Conservation (phyloP, 176 grass and related monocot genomes). For the Ananas comosus region DNA sequence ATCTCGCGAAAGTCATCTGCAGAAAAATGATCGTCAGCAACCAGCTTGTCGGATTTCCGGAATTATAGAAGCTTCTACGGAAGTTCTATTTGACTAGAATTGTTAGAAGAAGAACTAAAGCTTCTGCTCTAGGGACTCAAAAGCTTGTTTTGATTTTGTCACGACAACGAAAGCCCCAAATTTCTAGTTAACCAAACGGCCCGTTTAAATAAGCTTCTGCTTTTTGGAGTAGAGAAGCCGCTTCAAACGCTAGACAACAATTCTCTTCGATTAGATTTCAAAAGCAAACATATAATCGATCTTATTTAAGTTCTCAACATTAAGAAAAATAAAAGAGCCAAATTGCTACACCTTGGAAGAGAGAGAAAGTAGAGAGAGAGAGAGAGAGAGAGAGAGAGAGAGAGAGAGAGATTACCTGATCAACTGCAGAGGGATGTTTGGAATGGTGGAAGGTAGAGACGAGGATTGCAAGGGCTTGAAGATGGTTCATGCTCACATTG, state of each 20-base stretch:
- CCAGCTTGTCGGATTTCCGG: not conserved
- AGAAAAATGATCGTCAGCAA: not conserved
- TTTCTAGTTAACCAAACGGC: no score
- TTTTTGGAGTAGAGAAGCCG: no score
- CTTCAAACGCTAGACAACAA: no score
- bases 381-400: not conserved
- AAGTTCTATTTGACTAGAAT: no score
- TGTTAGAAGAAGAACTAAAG: no score
- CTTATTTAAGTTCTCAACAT: not conserved
- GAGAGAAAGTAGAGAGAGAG: not conserved
- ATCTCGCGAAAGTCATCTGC: constrained; percentile 89
- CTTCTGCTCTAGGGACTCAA: no score
- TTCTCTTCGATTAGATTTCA: not conserved
- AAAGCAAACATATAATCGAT: no score
- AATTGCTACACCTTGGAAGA: not conserved
- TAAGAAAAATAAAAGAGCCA: not conserved
- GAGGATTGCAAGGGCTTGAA: constrained; percentile 92
- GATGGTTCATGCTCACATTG: constrained; percentile 98
- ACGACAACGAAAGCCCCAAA: no score
- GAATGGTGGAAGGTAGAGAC: constrained; percentile 92
- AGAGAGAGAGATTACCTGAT: constrained; percentile 41
- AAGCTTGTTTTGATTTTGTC: no score
- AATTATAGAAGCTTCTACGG: not conserved
- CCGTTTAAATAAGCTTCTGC: no score
- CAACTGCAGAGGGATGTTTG: constrained; percentile 73